Conservation (phyloP, 192 early-diverging fungal species). For the Pecoramyces ruminantium region DNA sequence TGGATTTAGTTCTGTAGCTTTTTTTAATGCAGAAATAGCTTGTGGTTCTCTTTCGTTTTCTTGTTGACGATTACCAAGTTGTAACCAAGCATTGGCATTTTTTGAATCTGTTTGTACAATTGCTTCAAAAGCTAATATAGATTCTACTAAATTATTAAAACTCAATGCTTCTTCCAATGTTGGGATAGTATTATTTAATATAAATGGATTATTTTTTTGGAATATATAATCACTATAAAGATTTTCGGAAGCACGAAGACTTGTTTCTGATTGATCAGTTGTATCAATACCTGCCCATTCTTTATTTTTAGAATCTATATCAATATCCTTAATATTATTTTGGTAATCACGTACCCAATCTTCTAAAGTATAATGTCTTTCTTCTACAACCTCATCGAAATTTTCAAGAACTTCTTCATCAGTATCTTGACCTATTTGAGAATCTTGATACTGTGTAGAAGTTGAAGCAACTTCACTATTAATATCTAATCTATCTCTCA, state of each 20-base stretch:
- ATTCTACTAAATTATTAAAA: constrained; percentile 59
- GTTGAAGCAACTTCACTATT: neutral
- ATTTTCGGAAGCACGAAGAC: constrained; percentile 17
- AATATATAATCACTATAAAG: constrained; percentile 58
- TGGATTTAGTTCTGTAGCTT: constrained; percentile 60
- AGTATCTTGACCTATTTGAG: neutral
- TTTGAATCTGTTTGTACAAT: constrained; percentile 57
- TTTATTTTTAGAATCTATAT: neutral
- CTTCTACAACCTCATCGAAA: neutral
- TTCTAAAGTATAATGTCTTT: neutral
- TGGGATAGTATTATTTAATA: constrained; percentile 15
- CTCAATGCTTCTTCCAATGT: constrained; percentile 8
- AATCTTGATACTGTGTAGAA: neutral
- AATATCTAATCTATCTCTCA: neutral
- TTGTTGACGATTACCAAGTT: constrained; percentile 78
- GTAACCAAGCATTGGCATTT: constrained; percentile 68
- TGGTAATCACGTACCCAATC: neutral
- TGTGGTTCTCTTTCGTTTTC: constrained; percentile 90
- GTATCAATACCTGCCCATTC: constrained; percentile 37
- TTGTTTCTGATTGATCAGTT: constrained; percentile 22
- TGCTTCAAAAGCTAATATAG: constrained; percentile 82
- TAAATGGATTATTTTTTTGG: constrained; percentile 54
- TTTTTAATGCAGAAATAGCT: constrained; percentile 77
- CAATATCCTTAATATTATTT: neutral
- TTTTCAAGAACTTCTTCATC: neutral